Evolutionary conservation across 2,329 filamentous ascomycete genomes (phyloP).

Genomic region (Kalaharituber pfeilii): DNA sequence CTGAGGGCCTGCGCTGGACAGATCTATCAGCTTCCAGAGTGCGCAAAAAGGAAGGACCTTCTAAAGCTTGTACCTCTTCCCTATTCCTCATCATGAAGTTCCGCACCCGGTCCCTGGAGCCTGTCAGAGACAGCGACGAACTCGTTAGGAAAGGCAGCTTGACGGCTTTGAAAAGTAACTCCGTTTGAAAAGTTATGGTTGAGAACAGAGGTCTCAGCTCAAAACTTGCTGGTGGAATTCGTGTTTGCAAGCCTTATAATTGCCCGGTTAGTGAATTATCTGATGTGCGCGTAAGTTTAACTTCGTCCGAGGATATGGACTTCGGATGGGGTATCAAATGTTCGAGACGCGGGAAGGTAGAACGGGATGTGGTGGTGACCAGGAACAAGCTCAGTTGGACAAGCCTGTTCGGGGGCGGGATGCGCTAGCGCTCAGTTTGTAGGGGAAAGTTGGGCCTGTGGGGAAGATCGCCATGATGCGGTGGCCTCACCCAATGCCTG

Average conservation of each 20-base stretch:
- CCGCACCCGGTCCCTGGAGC: background rate
- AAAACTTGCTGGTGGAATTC: no score
- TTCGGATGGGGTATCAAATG: background rate
- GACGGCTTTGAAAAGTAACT: background rate
- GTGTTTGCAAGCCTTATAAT: no score
- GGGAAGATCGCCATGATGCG: no score
- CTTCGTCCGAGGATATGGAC: no score
- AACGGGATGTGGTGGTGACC: background rate
- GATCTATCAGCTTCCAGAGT: background rate
- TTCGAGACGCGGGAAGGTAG: background rate
- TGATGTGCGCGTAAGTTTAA: no score
- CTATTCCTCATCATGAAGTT: background rate
- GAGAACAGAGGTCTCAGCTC: background rate
- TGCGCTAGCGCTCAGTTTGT: background rate
- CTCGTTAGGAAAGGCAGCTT: background rate
- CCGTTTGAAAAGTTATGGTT: background rate
- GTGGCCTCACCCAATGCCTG: no score
- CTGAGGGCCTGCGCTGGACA: conserved; percentile 33
- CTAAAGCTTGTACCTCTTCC: no score
- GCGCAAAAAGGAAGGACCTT: no score
- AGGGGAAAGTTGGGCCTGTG: background rate
- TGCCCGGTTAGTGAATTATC: no score
- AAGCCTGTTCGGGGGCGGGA: background rate
- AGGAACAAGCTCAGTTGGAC: background rate
- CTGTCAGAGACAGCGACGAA: background rate